Conservation (phyloP, 805 yeast species). For the Saccharomyces mikatae region DNA sequence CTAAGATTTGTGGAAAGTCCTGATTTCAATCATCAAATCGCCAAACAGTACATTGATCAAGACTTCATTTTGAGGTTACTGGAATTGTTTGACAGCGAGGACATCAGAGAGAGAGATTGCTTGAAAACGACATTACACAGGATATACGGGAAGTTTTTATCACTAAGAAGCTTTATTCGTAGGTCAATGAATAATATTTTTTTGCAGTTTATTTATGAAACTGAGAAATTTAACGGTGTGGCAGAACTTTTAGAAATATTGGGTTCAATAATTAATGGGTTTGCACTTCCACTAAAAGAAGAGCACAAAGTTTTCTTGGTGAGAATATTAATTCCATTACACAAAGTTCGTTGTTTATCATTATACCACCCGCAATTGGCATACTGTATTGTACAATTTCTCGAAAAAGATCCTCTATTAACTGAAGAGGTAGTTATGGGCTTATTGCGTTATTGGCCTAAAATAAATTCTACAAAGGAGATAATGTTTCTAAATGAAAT, state of each 20-base stretch:
- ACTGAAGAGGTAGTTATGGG: constrained; percentile 98
- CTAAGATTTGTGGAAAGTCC: constrained; percentile 88
- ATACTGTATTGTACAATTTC: constrained; percentile 91
- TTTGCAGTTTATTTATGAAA: constrained; percentile 87
- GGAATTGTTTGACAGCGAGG: constrained; percentile 92
- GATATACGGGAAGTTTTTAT: constrained; percentile 89
- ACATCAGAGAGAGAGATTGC: constrained; percentile 92
- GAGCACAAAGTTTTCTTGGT: constrained; percentile 89
- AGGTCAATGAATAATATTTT: constrained; percentile 88
- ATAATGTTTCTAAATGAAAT: constrained; percentile 92
- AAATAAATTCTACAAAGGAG: constrained; percentile 88
- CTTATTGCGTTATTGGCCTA: constrained; percentile 90
- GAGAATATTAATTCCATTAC: constrained; percentile 83
- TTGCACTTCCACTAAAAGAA: constrained; percentile 93
- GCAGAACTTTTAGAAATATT: constrained; percentile 90
- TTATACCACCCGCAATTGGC: constrained; percentile 95
- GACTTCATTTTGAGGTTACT: constrained; percentile 71
- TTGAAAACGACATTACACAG: constrained; percentile 91
- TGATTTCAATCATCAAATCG: constrained; percentile 86
- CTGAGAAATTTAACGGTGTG: constrained; percentile 91
- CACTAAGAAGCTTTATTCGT: constrained; percentile 82
- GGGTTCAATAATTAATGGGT: constrained; percentile 95
- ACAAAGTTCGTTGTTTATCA: constrained; percentile 80
- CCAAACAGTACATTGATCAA: constrained; percentile 91
- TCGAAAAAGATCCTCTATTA: constrained; percentile 85